Base-by-base conservation (phyloP, 805 yeast species). In the Cyberlindnera mississippiensis region DNA sequence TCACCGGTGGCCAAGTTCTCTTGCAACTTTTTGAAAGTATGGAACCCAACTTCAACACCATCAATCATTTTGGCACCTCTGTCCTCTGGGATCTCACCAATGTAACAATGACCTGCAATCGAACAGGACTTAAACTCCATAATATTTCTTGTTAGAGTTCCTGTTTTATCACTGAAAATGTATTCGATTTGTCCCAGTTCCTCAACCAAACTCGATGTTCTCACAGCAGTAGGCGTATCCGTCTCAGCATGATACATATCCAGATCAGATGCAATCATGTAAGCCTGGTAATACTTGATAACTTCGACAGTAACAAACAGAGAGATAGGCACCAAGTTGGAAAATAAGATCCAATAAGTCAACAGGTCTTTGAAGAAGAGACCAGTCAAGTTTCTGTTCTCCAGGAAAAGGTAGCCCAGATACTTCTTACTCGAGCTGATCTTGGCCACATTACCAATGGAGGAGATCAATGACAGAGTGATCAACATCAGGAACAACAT, bases 121-220 rank as follows among this genome's bases (percentile, higher is more conserved):
- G 96, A 78, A 55, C 96, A 89, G 8, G 93, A 80, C 60, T 86
- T 89, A 66, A 87, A 93, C 63, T 89, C 98, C 99, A 93, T 93
- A 41, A 93, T 83, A 59, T 93, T 93, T 63, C 97, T 69, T 0
- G 99, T 93, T 45, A 93, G 71, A 0, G 99, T 93, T 24, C 99
- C 99, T 0, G 99, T 93, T 60, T 93, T 93, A 63, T 93, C 99
- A 62, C 96, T 86, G 66, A 93, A 93, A 17, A 93, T 85, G 59
- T 89, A 90, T 60, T 91, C 95, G 56, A 93, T 90, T 62, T 93
- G 99, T 20, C 99, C 99, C 50, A 93, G 71, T 55, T 93, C 99
- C 63, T 93, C 99, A 6, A 93, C 99, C 53, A 93, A 72, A 12
- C 96, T 85, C 2, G 98, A 91, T 0, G 99, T 91, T 50, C 99